These are phyloP conservation scores for Phaeomoniella chlamydospora DNA, from an alignment of 2,329 filamentous ascomycete genomes.

Conservation along the genomic window DNA sequence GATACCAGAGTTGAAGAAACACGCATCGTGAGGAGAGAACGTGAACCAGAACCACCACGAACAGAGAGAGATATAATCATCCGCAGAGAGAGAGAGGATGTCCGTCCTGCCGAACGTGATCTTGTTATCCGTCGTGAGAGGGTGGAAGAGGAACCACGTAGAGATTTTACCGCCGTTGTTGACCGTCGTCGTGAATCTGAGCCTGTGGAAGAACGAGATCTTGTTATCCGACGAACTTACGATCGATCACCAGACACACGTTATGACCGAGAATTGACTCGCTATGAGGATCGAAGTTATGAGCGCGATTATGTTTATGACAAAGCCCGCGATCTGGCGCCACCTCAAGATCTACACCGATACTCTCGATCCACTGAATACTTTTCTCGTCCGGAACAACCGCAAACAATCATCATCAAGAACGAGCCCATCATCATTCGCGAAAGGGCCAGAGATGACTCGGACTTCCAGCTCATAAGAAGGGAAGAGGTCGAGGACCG, in stretches of 20 bases:
- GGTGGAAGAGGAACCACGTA: conserved; percentile 14
- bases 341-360: conserved; percentile 26
- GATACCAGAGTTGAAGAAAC: conserved; percentile 23
- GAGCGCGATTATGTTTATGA: conserved; percentile 26
- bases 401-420: conserved; percentile 35
- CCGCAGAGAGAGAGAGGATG: background rate
- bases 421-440: conserved; percentile 42
- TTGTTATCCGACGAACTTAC: conserved; percentile 28
- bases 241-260: conserved; percentile 36
- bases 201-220: conserved; percentile 18
- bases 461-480: conserved; percentile 45
- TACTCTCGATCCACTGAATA: conserved; percentile 39
- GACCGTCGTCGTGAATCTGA: conserved; percentile 2
- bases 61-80: background rate
- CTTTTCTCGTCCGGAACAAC: conserved; percentile 29
- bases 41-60: background rate
- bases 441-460: conserved; percentile 36
- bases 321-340: conserved; percentile 22
- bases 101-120: conserved; percentile 4
- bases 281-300: conserved; percentile 27
- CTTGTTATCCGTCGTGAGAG: conserved; percentile 11
- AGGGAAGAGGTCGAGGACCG: conserved; percentile 40
- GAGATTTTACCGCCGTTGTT: conserved; percentile 6
- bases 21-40: conserved; percentile 27
- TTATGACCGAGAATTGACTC: conserved; percentile 36